A percentile compares a stretch with the other conserved stretches of the same genome.
Evolutionary conservation across 768 basidiomycete genomes (phyloP).

Genomic region (Pleurotus salmoneostramineus): DNA sequence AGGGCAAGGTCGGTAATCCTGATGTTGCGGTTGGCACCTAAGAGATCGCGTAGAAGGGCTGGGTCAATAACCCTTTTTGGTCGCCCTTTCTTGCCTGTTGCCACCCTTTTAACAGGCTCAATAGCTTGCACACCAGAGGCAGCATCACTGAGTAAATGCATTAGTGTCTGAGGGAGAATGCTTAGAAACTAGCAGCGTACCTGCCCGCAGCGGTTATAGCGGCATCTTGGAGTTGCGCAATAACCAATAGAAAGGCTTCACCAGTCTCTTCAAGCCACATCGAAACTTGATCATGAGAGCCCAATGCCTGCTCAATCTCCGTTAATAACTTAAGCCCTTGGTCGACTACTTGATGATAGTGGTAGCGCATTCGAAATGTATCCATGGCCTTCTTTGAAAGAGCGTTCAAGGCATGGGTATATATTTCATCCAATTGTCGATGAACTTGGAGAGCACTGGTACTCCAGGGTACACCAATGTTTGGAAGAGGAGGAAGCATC

Average conservation of each 20-base stretch:
- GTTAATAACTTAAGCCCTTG: background rate
- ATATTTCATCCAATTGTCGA: background rate
- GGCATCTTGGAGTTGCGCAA: background rate
- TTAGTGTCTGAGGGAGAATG: background rate
- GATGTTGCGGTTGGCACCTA: slow-evolving; percentile 9
- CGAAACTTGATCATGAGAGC: background rate
- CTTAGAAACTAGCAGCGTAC: background rate
- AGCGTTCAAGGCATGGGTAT: background rate
- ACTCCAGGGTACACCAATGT: background rate
- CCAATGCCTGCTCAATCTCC: background rate
- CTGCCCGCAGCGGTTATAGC: background rate
- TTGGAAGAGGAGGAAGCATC: background rate
- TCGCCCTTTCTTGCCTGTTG: slow-evolving; percentile 12
- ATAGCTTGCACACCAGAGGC: background rate
- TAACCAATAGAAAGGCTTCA: background rate
- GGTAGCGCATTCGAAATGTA: background rate
- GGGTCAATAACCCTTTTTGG: slow-evolving; percentile 11
- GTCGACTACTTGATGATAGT: background rate
- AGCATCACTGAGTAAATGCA: background rate
- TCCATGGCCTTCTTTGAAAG: background rate
- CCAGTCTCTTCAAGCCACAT: background rate
- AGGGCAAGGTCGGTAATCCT: slow-evolving; percentile 10
- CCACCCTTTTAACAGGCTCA: background rate
- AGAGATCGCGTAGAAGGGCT: slow-evolving; percentile 7
- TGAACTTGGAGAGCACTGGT: background rate